phyloP scores from a whole-genome alignment of 1,284 basidiomycete genomes.

The Athelia sp. region DNA sequence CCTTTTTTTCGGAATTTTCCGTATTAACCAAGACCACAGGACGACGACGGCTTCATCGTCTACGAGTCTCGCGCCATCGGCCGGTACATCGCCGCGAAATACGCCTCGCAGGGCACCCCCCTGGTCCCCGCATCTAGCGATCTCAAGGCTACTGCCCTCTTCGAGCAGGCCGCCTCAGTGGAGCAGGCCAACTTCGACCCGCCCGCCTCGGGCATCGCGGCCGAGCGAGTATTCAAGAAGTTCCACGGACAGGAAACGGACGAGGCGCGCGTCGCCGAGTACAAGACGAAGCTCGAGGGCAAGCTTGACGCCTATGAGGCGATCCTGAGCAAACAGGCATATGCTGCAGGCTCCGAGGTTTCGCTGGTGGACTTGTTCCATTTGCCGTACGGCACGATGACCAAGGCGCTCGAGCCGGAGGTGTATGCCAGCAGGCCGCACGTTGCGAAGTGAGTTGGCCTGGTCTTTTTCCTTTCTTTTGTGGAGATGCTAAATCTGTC shows the following conservation, averaged over 20 bases:
- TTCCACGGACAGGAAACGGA: too few species aligned
- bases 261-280: too few species aligned
- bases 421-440: background rate
- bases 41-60: conserved; percentile 41
- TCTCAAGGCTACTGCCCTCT: conserved; percentile 22
- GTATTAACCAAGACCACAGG: conserved; percentile 11
- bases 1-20: background rate
- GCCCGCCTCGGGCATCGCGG: background rate
- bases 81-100: conserved; percentile 44
- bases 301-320: too few species aligned
- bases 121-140: conserved; percentile 21
- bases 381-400: conserved; percentile 31
- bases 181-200: conserved; percentile 26
- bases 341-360: conserved; percentile 7
- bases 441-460: conserved; percentile 1
- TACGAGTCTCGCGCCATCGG: conserved; percentile 52
- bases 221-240: conserved; percentile 14
- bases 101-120: conserved; percentile 28
- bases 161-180: conserved; percentile 25
- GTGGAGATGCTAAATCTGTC: background rate
- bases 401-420: conserved; percentile 11
- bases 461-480: background rate
- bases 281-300: too few species aligned
- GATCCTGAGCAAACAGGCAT: too few species aligned
- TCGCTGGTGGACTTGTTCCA: conserved; percentile 18